Base-by-base conservation (phyloP, 2,329 filamentous ascomycete species). In the Cladophialophora yegresii region DNA sequence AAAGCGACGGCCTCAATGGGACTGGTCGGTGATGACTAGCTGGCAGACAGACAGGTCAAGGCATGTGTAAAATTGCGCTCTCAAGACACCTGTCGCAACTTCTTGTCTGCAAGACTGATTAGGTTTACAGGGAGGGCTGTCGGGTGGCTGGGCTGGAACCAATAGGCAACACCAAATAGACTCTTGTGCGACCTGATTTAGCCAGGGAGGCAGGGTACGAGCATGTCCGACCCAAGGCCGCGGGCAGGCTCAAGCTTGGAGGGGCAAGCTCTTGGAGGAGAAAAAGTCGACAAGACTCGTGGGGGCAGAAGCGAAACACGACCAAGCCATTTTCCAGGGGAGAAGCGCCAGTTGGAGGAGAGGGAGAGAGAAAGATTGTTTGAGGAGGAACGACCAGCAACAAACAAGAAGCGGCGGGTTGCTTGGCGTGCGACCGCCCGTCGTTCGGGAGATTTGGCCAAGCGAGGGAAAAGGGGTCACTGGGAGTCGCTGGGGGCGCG, bases 391-490 rank as follows among this genome's bases (percentile, higher is more conserved):
- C n/a, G 23, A n/a, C 28, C 23, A 32, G 28, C 16, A 22, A 33
- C 12, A 54, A 54, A 54, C 51, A 54, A 54, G 51, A 28, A 33
- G 51, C 16, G 51, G 51, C 51, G 51, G 51, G 51, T 28, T 54
- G 28, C 51, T 54, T 54, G 51, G 51, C 51, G 13, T 22, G 51
- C 51, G 16, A 54, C 51, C 51, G 26, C 26, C 51, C 51, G 26
- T 23, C 26, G 26, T 9, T 51, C 28, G 51, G 60, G 60, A 62
- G 43, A 62, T 62, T 62, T 51, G 53, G 60, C 53, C 60, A 62
- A 62, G 60, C 60, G 26, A 47, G n/a, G 33, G 16, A 45, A 28
- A 49, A 16, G 36, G 36, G 36, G 36, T 16, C 13, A n/a, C n/a
- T n/a, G 6, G 32, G 32, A 10, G 32, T 22, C 28, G 30, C 10